Base-by-base conservation (phyloP, 2,329 filamentous ascomycete species). In the Aciculosporium take region DNA sequence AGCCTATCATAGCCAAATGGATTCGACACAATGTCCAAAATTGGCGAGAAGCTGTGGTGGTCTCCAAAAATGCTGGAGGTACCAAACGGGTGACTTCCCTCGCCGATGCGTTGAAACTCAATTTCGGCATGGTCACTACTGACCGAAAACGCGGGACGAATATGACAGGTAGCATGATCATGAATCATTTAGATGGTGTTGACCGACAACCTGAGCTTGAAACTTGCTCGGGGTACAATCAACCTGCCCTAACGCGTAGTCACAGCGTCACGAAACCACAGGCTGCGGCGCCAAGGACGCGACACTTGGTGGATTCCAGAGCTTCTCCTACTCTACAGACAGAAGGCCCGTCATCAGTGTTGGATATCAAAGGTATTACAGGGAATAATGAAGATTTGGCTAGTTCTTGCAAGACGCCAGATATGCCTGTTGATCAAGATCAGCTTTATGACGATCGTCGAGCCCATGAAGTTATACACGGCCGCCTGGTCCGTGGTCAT, bases 61-160 rank as follows among this genome's bases (percentile, higher is more conserved):
- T 98, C 18, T 96, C 89, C 57, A 98, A 98, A 68, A 98, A 98
- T 56, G 84, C 91, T 2, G 91, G 91, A 42, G 91, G 91, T 44
- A 96, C 91, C 37, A 98, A 98, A 68, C 77, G 91, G 49, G 91
- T 96, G 30, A 98, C 91, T 12, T 95, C 89, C 23, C 69, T 98
- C 41, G 91, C 91, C 46, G 91, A 98, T 65, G 87, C 87, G 2
- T 65, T 98, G 52, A 96, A 96, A 70, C 75, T 98, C 52, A 96
- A 93, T 67, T 98, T 98, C 52, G 91, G 91, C 50, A 87, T 98
- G 56, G 87, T 98, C 42, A 93, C 85, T 3, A 93, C 86, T 6
- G 86, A 93, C 52, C 72, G 77, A 51, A 79, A 76, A 55, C 70
- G 82, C 40, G 67, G 71, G 29, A 75, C 76, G 37, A 80, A 81